Evolutionary conservation across 2,329 filamentous ascomycete genomes (phyloP), one percentile per base, ranked within the genome.

Genomic region (Curvularia spicifera): DNA sequence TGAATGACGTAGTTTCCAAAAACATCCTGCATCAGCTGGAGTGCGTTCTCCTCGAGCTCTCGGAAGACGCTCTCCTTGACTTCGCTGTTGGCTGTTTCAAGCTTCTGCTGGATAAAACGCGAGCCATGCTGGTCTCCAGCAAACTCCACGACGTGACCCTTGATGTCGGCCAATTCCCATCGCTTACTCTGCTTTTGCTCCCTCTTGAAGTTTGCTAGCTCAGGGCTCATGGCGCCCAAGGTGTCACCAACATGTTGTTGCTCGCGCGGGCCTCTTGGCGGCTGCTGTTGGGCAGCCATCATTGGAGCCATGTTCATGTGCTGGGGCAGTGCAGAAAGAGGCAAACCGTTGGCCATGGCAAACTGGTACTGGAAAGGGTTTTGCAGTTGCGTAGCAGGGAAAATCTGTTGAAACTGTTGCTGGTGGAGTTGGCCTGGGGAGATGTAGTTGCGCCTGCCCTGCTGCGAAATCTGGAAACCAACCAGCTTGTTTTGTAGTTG

Each of bases 1-100:
- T 99, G 95, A 39, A 98, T 93, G 35, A 99, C 95, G 72, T 98
- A 99, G 76, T 99, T 99, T 53, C 95, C 95, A 72, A 97, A 99
- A 0, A 98, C 89, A 75, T 98, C 95, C 45, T 89, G 94, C 92
- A 97, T 97, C 47, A 99, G 81, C 71, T 94, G 92, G 29, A 96
- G 78, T 1, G 90, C 87, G 66, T 99, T 95, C 0, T 88, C 86
- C 67, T 91, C 85, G 45, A 99, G 92, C 76, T 98, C 95, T 0
- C 84, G 83, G 80, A 97, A 98, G 0, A 98, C 86, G 55, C 89
- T 88, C 31, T 96, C 91, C 78, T 97, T 98, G 72, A 97, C 94
- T 60, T 98, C 95, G 70, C 93, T 97, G 74, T 96, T 97, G 54
- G 95, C 95, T 1, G 87, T 90, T 76, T 95, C 91, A 3, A 99